Evolutionary conservation across 345 rosid species (phyloP), one percentile per base, ranked within the genome.

Genomic region (Salix brachista): DNA sequence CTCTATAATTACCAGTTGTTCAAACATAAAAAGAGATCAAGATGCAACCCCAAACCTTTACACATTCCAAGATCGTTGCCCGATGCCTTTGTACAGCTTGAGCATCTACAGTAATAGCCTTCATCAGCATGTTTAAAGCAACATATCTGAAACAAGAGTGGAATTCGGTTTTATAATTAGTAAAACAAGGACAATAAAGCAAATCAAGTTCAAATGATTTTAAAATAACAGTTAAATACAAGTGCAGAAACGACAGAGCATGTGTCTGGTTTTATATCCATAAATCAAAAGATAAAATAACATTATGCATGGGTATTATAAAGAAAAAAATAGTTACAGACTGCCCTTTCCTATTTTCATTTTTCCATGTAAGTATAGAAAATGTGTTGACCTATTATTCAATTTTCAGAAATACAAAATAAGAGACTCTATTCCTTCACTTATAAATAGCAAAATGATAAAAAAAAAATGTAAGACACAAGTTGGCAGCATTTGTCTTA

Each of bases 21-120:
- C 25, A 58, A n/a, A 58, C 23, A n/a, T n/a, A 58, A 54, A 58
- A 23, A 58, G 26, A 23, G 28, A 58, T 58, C 64, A 58, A 58
- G 14, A 5, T 23, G 16, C 14, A 58, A 58, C 28, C 13, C 26
- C 78, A 75, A 89, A 96, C 99, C 98, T 96, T 96, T 54, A 96
- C 99, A 87, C 99, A 96, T 87, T 96, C 98, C 90, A 96, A 87
- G 73, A 96, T 92, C 21, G 97, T 96, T 60, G 88, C 97, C 73
- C 98, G 90, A 80, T 96, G 98, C 84, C 98, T 92, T 80, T 96
- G 98, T 78, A 96, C 94, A 37, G 99, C 98, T 89, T 92, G 97
- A 76, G 94, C 86, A 84, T 91, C 99, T 76, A 94, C 92, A 11
- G 88, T 69, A 64, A 94, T 86, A 79, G 98, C 99, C 90, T 80